These are phyloP conservation scores for Eustoma russellianum DNA, from an alignment of 257 asterid species.

Conservation along the genomic window DNA sequence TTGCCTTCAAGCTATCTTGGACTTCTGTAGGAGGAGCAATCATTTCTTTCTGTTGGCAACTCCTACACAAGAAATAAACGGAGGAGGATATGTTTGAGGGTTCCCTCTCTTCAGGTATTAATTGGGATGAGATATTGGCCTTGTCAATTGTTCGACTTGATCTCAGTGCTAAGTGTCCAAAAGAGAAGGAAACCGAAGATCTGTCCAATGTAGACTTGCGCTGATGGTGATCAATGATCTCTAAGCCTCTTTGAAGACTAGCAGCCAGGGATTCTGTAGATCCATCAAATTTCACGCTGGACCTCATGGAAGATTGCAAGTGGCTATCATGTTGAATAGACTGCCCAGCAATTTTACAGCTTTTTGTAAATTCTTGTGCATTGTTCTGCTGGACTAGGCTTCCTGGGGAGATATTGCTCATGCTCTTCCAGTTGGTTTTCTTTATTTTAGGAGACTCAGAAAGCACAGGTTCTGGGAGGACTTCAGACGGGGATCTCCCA, in stretches of 20 bases:
- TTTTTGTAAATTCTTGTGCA: slow-evolving; percentile 27
- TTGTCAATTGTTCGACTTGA: slow-evolving; percentile 42
- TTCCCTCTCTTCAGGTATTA: slow-evolving; percentile 27
- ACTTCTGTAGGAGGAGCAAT: slow-evolving; percentile 17
- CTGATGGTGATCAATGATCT: slow-evolving; percentile 79
- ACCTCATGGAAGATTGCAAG: slow-evolving; percentile 58
- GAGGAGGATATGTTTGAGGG: slow-evolving; percentile 22
- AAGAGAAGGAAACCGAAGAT: slow-evolving; percentile 85
- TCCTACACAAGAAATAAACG: slow-evolving; percentile 40
- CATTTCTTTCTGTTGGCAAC: slow-evolving; percentile 38
- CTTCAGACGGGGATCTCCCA: slow-evolving; percentile 27
- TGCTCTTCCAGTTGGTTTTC: slow-evolving; percentile 48
- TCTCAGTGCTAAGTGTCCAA: slow-evolving; percentile 68
- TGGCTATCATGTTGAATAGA: slow-evolving; percentile 33
- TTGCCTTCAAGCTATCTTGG: slow-evolving; percentile 24
- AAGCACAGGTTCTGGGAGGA: slow-evolving; percentile 57
- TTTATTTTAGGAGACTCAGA: slow-evolving; percentile 87
- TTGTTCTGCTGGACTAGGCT: slow-evolving; percentile 28
- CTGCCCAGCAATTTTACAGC: slow-evolving; percentile 14
- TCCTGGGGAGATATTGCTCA: slow-evolving; percentile 26
- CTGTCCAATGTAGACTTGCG: slow-evolving; percentile 52
- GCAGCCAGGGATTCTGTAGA: slow-evolving; percentile 80
- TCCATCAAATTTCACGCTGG: slow-evolving; percentile 64
- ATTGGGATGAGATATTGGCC: slow-evolving; percentile 36
- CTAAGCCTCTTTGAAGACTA: slow-evolving; percentile 82